Evolutionary conservation across 2,329 filamentous ascomycete genomes (phyloP), one percentile per base, ranked within the genome.

Genomic region (Oidium heveae): DNA sequence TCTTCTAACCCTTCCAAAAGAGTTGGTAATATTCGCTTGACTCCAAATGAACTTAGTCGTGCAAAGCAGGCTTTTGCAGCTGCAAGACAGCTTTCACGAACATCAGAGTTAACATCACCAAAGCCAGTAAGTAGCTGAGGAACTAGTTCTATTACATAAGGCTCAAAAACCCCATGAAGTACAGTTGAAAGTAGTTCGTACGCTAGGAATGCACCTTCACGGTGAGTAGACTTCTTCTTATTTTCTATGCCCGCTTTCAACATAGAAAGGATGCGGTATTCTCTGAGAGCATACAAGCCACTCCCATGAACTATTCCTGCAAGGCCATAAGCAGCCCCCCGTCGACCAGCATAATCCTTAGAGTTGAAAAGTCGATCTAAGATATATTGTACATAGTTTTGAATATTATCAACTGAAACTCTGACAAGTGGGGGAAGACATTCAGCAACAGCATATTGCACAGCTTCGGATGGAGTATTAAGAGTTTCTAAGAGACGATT

Each of bases 21-120:
- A 13, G 85, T 94, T 3, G 91, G 91, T 59, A 98, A 72, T 59
- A 98, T 88, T 64, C 91, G 77, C 69, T 94, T 94, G 56, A 98
- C 93, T 66, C 91, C 91, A 62, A 85, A 98, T 0, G 91, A 96
- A 68, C 87, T 96, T 55, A 98, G 70, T 61, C 81, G 88, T 5
- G 86, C 82, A 68, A 98, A 98, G 67, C 86, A 95, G 12, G 87
- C 84, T 70, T 95, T 96, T 52, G 91, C 84, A 37, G 91, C 86
- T 59, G 94, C 88, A 43, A 96, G 72, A 68, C 89, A 94, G 24
- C 87, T 86, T 59, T 94, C 88, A 65, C 91, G 82, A 33, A 98
- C 91, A 66, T 96, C 86, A 52, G 82, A 76, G 63, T 81, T 94
- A 55, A 77, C 73, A 66, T 98, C 91, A 55, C 91, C 88, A 62